phyloP scores from a whole-genome alignment of 2,329 filamentous ascomycete genomes.

The Dendrostoma leiphaemia region DNA sequence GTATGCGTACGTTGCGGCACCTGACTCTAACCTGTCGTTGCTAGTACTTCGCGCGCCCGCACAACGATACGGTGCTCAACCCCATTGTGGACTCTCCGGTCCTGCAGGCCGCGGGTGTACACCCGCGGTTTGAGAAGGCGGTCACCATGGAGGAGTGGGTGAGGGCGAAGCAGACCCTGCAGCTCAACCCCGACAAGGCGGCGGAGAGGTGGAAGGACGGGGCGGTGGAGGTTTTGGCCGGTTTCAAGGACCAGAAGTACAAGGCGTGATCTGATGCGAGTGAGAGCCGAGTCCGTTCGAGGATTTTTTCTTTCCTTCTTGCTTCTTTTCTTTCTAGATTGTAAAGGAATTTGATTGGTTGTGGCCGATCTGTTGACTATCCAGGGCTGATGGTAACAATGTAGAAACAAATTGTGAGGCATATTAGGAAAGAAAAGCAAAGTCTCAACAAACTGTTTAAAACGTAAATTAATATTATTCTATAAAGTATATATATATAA shows the following conservation, averaged over 20 bases:
- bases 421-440: too few species aligned
- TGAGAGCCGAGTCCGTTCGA: slow-evolving; percentile 46
- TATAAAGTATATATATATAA: too few species aligned
- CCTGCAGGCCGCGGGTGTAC: slow-evolving; percentile 21
- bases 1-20: background rate
- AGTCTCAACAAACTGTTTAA: too few species aligned
- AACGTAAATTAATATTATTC: too few species aligned
- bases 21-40: slow-evolving; percentile 22
- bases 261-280: slow-evolving; percentile 24
- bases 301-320: too few species aligned
- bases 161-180: background rate
- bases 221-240: background rate
- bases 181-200: background rate
- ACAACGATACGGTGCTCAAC: slow-evolving; percentile 33
- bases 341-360: too few species aligned
- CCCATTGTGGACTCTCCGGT: slow-evolving; percentile 33
- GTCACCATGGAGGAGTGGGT: background rate
- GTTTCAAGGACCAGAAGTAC: background rate
- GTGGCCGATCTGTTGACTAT: too few species aligned
- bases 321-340: too few species aligned
- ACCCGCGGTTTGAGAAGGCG: background rate
- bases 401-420: too few species aligned
- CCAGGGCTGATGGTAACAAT: too few species aligned
- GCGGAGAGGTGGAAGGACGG: background rate
- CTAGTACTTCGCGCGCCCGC: slow-evolving; percentile 37